Conservation (phyloP, 1,284 basidiomycete species). For the Trichosporon coremiiforme region DNA sequence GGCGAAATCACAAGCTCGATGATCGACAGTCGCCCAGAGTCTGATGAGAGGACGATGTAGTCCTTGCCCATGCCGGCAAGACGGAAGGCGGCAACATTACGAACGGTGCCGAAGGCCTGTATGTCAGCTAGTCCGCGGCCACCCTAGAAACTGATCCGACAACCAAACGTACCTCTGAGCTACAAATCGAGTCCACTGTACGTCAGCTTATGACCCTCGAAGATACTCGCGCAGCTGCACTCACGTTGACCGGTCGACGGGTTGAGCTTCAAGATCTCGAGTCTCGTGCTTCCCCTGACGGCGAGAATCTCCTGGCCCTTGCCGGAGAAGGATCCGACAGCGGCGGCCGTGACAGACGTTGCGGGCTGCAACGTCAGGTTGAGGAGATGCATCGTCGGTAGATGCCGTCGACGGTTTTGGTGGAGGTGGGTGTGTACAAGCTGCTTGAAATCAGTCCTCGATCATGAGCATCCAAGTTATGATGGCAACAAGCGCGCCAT, state of each 20-base stretch:
- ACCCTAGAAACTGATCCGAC: too few relatives aligned
- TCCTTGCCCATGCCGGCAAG: slow-evolving; percentile 94
- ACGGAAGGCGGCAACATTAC: slow-evolving; percentile 82
- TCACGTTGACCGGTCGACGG: slow-evolving; percentile 80
- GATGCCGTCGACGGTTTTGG: slow-evolving; percentile 12
- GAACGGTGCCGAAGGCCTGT: slow-evolving; percentile 80
- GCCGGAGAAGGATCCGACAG: slow-evolving; percentile 91
- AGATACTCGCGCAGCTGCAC: too few relatives aligned
- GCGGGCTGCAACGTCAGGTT: slow-evolving; percentile 89
- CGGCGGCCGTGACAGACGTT: slow-evolving; percentile 75
- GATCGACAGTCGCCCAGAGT: slow-evolving; percentile 89
- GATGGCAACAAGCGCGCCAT: slow-evolving; percentile 8
- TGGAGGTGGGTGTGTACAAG: slow-evolving; percentile 1
- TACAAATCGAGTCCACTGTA: slow-evolving; percentile 54
- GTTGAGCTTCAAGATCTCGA: slow-evolving; percentile 86
- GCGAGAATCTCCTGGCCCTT: slow-evolving; percentile 91
- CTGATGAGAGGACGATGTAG: slow-evolving; percentile 91
- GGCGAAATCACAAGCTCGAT: slow-evolving; percentile 78
- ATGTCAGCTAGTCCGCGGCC: too few relatives aligned
- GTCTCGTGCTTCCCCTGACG: slow-evolving; percentile 75
- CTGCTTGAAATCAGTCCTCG: slow-evolving; percentile 4
- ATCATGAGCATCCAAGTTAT: neutral
- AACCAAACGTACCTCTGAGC: slow-evolving; percentile 49
- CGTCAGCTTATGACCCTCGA: too few relatives aligned
- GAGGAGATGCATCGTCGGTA: slow-evolving; percentile 54